Evolutionary conservation across 2,329 filamentous ascomycete genomes (phyloP).

Genomic region (Sclerotinia glacialis): DNA sequence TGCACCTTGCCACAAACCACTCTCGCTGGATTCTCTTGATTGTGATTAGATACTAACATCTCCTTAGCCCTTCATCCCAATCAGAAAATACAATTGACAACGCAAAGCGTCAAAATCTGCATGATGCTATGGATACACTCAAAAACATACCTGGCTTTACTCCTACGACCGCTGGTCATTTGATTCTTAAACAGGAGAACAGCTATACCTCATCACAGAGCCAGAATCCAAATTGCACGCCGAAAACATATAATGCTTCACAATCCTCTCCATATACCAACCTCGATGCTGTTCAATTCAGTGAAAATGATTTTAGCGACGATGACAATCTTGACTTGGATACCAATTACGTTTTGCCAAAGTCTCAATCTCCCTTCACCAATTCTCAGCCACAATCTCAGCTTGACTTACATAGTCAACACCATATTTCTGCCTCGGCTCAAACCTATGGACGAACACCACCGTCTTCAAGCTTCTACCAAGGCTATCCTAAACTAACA

Average conservation of each 20-base stretch:
- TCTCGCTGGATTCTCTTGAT: background rate
- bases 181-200: background rate
- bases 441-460: background rate
- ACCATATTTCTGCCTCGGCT: background rate
- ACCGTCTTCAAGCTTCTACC: background rate
- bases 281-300: background rate
- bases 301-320: constrained; percentile 10
- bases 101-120: background rate
- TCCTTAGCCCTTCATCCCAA: background rate
- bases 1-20: background rate
- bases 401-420: background rate
- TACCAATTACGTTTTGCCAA: background rate
- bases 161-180: background rate
- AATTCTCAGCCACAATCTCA: background rate
- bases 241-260: background rate
- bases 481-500: background rate
- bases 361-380: background rate
- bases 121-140: background rate
- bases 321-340: constrained; percentile 5
- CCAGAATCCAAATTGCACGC: background rate
- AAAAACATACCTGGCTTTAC: background rate
- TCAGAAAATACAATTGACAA: background rate
- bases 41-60: background rate
- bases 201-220: background rate
- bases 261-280: background rate